Conservation (phyloP, 352 stramenopile genomes). For the Pelagophyceae sp. region DNA sequence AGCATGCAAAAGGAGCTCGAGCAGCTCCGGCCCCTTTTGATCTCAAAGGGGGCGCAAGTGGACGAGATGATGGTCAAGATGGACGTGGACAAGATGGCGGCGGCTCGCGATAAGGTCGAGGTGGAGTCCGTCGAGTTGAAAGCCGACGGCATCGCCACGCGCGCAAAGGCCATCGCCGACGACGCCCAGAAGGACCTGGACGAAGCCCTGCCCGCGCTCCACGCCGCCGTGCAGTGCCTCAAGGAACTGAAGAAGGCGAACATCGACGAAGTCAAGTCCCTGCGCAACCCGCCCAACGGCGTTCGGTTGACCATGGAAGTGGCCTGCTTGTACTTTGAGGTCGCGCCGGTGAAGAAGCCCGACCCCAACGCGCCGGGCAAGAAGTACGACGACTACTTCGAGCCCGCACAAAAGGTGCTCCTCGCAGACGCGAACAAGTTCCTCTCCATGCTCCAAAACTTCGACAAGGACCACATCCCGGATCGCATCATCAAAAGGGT, state of each 20-base stretch:
- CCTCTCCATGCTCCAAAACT: slow-evolving; percentile 69
- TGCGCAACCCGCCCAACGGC: slow-evolving; percentile 67
- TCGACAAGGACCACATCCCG: slow-evolving; percentile 85
- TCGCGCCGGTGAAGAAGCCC: slow-evolving; percentile 72
- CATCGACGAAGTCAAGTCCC: slow-evolving; percentile 70
- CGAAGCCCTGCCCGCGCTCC: slow-evolving; percentile 63
- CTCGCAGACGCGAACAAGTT: slow-evolving; percentile 82
- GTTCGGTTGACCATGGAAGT: slow-evolving; percentile 83
- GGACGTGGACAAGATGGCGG: slow-evolving; percentile 70
- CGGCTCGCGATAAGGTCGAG: slow-evolving; percentile 71
- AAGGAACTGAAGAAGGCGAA: slow-evolving; percentile 77
- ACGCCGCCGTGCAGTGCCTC: slow-evolving; percentile 65
- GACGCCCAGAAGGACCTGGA: slow-evolving; percentile 67
- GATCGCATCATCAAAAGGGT: slow-evolving; percentile 81
- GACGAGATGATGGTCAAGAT: slow-evolving; percentile 79
- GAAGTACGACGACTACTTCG: slow-evolving; percentile 80
- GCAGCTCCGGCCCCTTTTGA: slow-evolving; percentile 75
- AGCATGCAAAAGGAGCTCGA: slow-evolving; percentile 77
- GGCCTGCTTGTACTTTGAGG: slow-evolving; percentile 73
- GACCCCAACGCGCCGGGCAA: slow-evolving; percentile 66
- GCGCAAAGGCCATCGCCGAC: slow-evolving; percentile 75
- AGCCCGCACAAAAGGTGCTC: slow-evolving; percentile 72
- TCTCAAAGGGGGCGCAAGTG: slow-evolving; percentile 68
- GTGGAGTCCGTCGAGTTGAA: slow-evolving; percentile 75
- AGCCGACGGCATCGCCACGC: slow-evolving; percentile 59